Evolutionary conservation across 1,284 basidiomycete species (phyloP).

Genomic region (Singerocomus inundabilis): DNA sequence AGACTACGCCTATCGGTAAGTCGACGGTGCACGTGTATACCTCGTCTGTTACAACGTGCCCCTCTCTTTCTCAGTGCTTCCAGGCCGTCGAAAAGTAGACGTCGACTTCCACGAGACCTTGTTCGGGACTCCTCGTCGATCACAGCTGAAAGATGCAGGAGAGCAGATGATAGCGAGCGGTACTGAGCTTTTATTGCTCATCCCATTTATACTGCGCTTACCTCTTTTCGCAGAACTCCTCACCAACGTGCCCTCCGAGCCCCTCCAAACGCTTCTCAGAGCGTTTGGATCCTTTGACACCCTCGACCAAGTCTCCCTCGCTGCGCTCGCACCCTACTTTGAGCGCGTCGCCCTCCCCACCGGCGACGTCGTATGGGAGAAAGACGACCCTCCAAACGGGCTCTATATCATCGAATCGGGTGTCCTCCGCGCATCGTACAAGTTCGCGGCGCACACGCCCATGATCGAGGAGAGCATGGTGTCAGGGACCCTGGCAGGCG

Average conservation of each 20-base stretch:
- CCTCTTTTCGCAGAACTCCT: constrained; percentile 21
- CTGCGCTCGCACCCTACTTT: constrained; percentile 72
- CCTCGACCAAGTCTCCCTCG: constrained; percentile 48
- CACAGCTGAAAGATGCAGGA: constrained; percentile 78
- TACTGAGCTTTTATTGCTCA: too few relatives aligned
- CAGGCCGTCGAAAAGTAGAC: constrained; percentile 52
- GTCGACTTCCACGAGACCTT: constrained; percentile 53
- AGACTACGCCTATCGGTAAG: constrained; percentile 39
- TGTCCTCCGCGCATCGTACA: constrained; percentile 77
- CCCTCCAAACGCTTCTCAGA: constrained; percentile 67
- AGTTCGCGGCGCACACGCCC: constrained; percentile 66
- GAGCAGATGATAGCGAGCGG: constrained; percentile 63
- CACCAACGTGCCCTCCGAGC: constrained; percentile 42
- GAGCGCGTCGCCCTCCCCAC: constrained; percentile 55
- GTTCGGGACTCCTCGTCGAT: constrained; percentile 70
- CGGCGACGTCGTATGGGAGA: constrained; percentile 73
- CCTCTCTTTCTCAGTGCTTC: constrained; percentile 43
- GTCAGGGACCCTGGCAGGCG: constrained; percentile 86
- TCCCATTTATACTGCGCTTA: too few relatives aligned
- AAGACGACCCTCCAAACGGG: constrained; percentile 75
- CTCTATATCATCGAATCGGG: constrained; percentile 86
- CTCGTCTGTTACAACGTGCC: not conserved
- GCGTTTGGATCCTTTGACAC: constrained; percentile 71
- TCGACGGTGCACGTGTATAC: constrained; percentile 6
- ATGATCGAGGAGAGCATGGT: constrained; percentile 88